Evolutionary conservation across 2,329 filamentous ascomycete species (phyloP).

Genomic region (Podosphaera aphanis): DNA sequence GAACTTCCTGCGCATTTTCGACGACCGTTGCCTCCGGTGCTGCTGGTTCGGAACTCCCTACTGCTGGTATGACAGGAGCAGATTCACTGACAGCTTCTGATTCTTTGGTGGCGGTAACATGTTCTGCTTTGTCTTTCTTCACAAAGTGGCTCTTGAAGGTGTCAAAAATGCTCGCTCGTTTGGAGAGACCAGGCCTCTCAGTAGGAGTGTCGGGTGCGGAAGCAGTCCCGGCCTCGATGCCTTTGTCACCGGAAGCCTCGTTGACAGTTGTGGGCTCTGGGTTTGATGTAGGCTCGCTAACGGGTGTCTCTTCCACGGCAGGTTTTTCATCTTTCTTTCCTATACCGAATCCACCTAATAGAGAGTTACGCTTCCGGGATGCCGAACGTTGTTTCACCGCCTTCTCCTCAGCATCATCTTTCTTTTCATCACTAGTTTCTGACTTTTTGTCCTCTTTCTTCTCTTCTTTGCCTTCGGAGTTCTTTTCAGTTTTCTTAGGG

Average conservation of each 20-base stretch:
- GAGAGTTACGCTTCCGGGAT: slow-evolving; percentile 40
- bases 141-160: slow-evolving; percentile 14
- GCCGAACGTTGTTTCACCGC: slow-evolving; percentile 38
- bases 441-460: slow-evolving; percentile 15
- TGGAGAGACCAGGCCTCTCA: slow-evolving; percentile 13
- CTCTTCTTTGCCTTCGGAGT: slow-evolving; percentile 2
- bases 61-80: slow-evolving; percentile 16
- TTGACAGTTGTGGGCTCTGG: slow-evolving; percentile 5
- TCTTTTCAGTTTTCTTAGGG: slow-evolving; percentile 64
- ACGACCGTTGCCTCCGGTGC: slow-evolving; percentile 12
- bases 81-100: slow-evolving; percentile 14
- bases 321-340: slow-evolving; percentile 19
- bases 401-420: slow-evolving; percentile 25
- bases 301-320: slow-evolving; percentile 14
- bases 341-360: slow-evolving; percentile 31
- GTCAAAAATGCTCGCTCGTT: slow-evolving; percentile 16
- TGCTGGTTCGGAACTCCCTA: slow-evolving; percentile 14
- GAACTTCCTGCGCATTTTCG: slow-evolving; percentile 15
- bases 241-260: slow-evolving; percentile 19
- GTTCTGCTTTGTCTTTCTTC: slow-evolving; percentile 12
- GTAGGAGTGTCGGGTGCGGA: slow-evolving; percentile 9
- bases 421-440: slow-evolving; percentile 18
- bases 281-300: slow-evolving; percentile 11
- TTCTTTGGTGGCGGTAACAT: slow-evolving; percentile 15
- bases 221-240: too few species aligned